A percentile compares a stretch with the other conserved stretches of the same genome.
Conservation (phyloP, 208 protist species). For the Leishmania martiniquensis region DNA sequence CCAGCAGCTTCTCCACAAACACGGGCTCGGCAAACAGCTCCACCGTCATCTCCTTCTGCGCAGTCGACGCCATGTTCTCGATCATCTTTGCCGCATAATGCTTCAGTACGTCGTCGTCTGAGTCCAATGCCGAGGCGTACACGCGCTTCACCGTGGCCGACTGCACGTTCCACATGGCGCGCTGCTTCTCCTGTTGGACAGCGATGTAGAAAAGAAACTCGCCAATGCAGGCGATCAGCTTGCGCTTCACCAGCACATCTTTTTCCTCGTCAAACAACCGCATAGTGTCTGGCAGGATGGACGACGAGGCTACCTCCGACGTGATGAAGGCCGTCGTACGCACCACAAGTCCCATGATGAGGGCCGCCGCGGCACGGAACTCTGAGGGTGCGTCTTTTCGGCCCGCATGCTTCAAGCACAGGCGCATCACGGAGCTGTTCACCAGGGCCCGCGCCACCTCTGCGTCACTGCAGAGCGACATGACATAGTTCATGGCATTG, state of each 20-base stretch:
- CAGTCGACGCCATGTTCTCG: constrained; percentile 87
- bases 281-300: constrained; percentile 66
- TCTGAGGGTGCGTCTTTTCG: constrained; percentile 46
- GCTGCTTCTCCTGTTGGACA: constrained; percentile 68
- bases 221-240: constrained; percentile 81
- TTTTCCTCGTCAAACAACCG: constrained; percentile 56
- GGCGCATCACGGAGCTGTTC: constrained; percentile 91
- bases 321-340: constrained; percentile 82
- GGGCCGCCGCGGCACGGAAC: constrained; percentile 65
- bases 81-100: constrained; percentile 92
- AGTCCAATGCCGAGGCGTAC: constrained; percentile 60
- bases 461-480: constrained; percentile 72
- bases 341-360: constrained; percentile 88
- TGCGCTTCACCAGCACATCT: constrained; percentile 66
- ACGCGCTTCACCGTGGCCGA: constrained; percentile 35
- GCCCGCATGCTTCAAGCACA: constrained; percentile 80
- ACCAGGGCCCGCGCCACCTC: constrained; percentile 85
- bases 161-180: constrained; percentile 62
- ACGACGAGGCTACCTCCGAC: constrained; percentile 62
- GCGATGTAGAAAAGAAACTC: constrained; percentile 93
- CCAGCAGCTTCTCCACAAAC: constrained; percentile 66
- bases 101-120: constrained; percentile 78
- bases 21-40: constrained; percentile 57
- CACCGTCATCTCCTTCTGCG: constrained; percentile 49
- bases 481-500: constrained; percentile 91